Base-by-base conservation (phyloP, 2,329 filamentous ascomycete genomes). In the Ophiocordyceps camponoti-rufipedis region DNA sequence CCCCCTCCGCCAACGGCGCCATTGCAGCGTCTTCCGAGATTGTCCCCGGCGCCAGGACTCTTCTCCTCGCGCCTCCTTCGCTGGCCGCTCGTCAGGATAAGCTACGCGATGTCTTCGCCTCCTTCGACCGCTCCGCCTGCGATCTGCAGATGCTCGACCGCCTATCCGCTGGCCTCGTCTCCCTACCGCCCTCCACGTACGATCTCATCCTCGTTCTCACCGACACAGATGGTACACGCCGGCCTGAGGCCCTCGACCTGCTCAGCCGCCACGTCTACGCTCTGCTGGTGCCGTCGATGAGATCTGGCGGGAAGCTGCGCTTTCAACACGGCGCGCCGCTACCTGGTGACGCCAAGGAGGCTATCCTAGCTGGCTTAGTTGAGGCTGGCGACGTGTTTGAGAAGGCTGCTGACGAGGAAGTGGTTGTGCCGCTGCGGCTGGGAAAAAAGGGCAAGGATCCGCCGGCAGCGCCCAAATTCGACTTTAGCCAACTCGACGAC, bases 131-230 rank as follows among this genome's bases (percentile, higher is more conserved):
- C 58, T 67, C 72, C 51, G 69, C 74, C 42, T 89, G 87, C 50
- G 91, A 98, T 59, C 72, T 98, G 45, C 91, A 96, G 63, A 98
- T 98, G 91, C 82, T 98, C 49, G 91, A 98, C 66, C 85, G 91
- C 44, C 75, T 98, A 39, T 78, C 84, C 2, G 75, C 84, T 33
- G 86, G 86, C 49, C 71, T 94, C 35, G 85, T 91, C 47, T 69
- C 78, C 8, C 78, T 98, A 0, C 82, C 88, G 1, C 54, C 74
- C 45, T 68, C 75, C 43, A 83, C 84, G 46, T 98, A 98, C 68
- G 85, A 93, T 60, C 65, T 83, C 41, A 75, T 96, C 41, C 74
- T 95, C 43, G 73, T 98, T 45, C 78, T 96, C 50, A 82, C 84
- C 51, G 85, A 88, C 61, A 72, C 80, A 47, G 79, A 85, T 57